Conservation (phyloP, 208 protist species). For the Zelonia costaricensis region DNA sequence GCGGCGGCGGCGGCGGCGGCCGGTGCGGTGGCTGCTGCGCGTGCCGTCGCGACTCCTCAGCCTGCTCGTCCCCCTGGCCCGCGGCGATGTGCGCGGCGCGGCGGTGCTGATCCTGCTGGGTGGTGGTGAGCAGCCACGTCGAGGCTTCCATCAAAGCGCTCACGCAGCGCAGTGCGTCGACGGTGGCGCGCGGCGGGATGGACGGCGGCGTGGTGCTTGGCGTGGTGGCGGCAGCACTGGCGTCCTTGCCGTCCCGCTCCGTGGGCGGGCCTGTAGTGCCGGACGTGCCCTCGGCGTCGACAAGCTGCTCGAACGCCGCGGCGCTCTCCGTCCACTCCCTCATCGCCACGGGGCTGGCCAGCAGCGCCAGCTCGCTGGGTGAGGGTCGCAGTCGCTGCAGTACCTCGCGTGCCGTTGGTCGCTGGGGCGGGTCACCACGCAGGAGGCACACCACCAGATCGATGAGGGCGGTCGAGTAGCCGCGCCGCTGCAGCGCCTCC, state of each 20-base stretch:
- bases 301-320: conserved; percentile 2
- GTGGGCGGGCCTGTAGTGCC: too few species aligned
- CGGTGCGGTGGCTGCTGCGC: conserved; percentile 1
- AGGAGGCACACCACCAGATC: conserved; percentile 54
- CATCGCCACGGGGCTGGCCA: conserved; percentile 22
- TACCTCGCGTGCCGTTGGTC: conserved; percentile 73
- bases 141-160: conserved; percentile 31
- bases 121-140: conserved; percentile 27
- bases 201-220: too few species aligned
- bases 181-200: neutral
- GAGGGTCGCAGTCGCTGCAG: conserved; percentile 66
- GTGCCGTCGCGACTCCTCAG: conserved; percentile 1
- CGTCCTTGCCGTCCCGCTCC: too few species aligned
- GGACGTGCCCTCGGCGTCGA: too few species aligned
- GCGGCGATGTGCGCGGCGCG: neutral
- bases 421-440: conserved; percentile 49
- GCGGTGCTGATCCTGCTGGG: conserved; percentile 22
- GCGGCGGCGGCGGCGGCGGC: neutral
- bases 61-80: neutral
- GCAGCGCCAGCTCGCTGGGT: conserved; percentile 23
- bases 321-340: conserved; percentile 30
- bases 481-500: conserved; percentile 41
- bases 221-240: too few species aligned
- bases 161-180: conserved; percentile 22
- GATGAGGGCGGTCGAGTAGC: conserved; percentile 61